phyloP scores from a whole-genome alignment of 1,139 yeast genomes.

The Sugiyamaella neomexicana region DNA sequence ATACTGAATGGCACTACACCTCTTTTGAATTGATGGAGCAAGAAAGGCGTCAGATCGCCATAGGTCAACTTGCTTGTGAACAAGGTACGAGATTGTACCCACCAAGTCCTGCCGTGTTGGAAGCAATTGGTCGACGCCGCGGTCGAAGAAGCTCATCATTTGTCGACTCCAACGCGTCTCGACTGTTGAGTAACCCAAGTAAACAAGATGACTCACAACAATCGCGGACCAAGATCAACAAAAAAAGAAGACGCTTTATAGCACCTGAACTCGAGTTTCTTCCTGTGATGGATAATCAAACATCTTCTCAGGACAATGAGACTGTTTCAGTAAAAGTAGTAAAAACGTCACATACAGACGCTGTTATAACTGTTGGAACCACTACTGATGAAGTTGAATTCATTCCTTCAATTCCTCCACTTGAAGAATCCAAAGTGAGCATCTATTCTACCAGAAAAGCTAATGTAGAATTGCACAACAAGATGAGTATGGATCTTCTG shows the following conservation, averaged over 20 bases:
- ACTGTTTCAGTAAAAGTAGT: too few species aligned
- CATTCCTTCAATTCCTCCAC: slow-evolving; percentile 3
- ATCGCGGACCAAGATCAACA: neutral
- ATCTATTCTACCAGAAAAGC: slow-evolving; percentile 1
- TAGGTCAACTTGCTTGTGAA: slow-evolving; percentile 17
- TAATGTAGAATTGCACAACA: slow-evolving; percentile 7
- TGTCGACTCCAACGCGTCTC: neutral
- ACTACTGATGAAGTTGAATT: neutral
- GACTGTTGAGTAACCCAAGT: neutral
- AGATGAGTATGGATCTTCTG: slow-evolving; percentile 16
- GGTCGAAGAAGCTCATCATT: neutral
- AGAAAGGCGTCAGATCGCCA: slow-evolving; percentile 22
- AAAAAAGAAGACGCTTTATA: neutral
- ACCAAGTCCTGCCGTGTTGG: slow-evolving; percentile 11
- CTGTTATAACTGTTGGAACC: neutral
- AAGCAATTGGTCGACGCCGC: slow-evolving; percentile 14
- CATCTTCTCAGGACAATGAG: neutral
- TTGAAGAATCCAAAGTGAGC: slow-evolving; percentile 2
- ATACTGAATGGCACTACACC: slow-evolving; percentile 26
- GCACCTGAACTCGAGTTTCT: neutral
- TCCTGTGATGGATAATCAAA: neutral
- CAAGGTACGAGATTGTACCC: slow-evolving; percentile 1
- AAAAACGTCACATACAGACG: neutral
- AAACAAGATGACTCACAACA: neutral
- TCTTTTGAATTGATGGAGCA: slow-evolving; percentile 25